phyloP scores from a whole-genome alignment of 139 green algal species.

The Volvox africanus region DNA sequence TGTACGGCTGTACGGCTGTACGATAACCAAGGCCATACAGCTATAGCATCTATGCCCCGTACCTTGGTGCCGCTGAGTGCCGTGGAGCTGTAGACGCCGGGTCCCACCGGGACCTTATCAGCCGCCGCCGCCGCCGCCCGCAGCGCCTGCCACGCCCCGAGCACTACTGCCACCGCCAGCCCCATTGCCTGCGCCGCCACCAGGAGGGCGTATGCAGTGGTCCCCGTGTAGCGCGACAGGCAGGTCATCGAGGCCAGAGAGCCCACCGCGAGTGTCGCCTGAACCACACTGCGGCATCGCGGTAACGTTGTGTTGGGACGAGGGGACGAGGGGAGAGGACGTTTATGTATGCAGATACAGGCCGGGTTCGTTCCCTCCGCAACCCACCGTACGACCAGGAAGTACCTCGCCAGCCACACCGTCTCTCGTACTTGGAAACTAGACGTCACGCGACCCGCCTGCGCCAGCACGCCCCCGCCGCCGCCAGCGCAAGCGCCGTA shows the following conservation, averaged over 20 bases:
- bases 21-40: too few relatives aligned
- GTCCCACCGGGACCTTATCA: too few relatives aligned
- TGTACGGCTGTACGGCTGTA: too few relatives aligned
- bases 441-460: not conserved
- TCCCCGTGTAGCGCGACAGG: not conserved
- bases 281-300: not conserved
- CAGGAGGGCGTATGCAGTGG: slow-evolving; percentile 7
- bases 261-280: not conserved
- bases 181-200: not conserved
- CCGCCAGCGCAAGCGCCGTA: not conserved
- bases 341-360: too few relatives aligned
- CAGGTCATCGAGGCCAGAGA: not conserved
- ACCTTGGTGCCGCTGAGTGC: too few relatives aligned
- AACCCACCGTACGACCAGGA: not conserved
- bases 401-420: not conserved
- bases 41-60: too few relatives aligned
- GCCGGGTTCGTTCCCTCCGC: too few relatives aligned
- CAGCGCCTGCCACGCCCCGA: slow-evolving; percentile 27
- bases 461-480: not conserved
- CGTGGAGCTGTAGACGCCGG: too few relatives aligned
- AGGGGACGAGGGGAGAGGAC: too few relatives aligned
- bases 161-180: not conserved
- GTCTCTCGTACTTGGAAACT: not conserved
- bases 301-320: too few relatives aligned
- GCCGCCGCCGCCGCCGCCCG: not conserved